Evolutionary conservation across 2,329 filamentous ascomycete species (phyloP), one percentile per base, ranked within the genome.

Genomic region (Aspergillus texensis): DNA sequence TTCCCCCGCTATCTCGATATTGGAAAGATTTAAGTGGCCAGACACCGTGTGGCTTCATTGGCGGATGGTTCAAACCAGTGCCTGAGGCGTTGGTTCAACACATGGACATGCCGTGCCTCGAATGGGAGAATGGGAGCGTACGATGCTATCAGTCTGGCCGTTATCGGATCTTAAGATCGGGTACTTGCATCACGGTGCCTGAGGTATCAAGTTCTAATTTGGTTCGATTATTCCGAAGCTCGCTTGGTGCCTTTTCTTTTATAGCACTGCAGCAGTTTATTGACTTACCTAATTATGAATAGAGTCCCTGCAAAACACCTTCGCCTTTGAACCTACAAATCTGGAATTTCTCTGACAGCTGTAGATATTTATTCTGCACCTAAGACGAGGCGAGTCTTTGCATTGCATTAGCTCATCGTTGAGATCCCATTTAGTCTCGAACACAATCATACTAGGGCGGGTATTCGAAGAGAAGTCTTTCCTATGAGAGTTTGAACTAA

Each of bases 1-100:
- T 59, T 65, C 65, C 68, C 67, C 68, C 68, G 65, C 68, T 53
- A 61, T 58, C 60, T 54, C 46, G 45, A 58, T 53, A n/a, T 41
- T 54, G 21, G 30, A n/a, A 8, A 55, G 12, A 39, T 55, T 55
- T 39, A 36, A 39, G 52, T 55, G 52, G 52, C n/a, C 52, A 55
- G 34, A n/a, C 28, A 21, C 19, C 16, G 16, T n/a, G 28, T 34
- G 46, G 46, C 11, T 30, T 45, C 24, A 28, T 30, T 50, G 24
- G 46, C 14, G 46, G 46, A 4, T 28, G 26, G 46, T 50, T 50
- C 14, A 28, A 30, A 30, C 28, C 26, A 28, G 16, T 28, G 26
- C 21, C 8, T 12, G 45, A 24, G 45, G 45, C 24, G 45, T 48
- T 48, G 45, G 24, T 14, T 46, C 14, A 48, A 24, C 45, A 48